These are phyloP conservation scores for Lentithecium fluviatile DNA, from an alignment of 495 filamentous ascomycete species.

Conservation along the genomic window DNA sequence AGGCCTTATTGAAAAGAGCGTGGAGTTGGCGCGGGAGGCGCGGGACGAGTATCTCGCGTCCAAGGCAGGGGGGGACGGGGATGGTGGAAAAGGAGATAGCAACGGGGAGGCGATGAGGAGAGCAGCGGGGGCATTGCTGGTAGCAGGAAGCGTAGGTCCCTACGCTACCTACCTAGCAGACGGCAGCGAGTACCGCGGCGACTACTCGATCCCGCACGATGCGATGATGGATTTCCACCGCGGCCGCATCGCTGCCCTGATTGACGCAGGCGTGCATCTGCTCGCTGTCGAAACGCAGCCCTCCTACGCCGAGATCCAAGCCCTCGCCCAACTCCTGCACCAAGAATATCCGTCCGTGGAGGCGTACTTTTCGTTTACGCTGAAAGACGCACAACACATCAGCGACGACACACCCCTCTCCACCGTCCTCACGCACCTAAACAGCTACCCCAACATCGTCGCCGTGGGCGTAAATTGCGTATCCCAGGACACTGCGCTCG, in stretches of 20 bases:
- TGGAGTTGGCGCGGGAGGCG: constrained; percentile 36
- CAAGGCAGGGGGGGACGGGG: too few species aligned
- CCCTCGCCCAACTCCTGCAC: constrained; percentile 28
- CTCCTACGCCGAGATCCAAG: constrained; percentile 31
- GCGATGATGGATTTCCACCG: constrained; percentile 39
- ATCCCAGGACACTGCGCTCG: constrained; percentile 10
- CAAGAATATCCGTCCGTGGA: constrained; percentile 32
- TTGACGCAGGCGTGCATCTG: constrained; percentile 39
- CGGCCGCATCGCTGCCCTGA: constrained; percentile 33
- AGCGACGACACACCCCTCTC: constrained; percentile 36
- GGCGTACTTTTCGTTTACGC: constrained; percentile 38
- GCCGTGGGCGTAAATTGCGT: constrained; percentile 43
- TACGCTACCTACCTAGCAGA: constrained; percentile 43
- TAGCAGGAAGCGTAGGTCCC: constrained; percentile 42
- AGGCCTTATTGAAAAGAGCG: constrained; percentile 37
- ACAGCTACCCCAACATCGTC: constrained; percentile 26
- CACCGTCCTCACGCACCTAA: constrained; percentile 3
- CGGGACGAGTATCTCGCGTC: constrained; percentile 19
- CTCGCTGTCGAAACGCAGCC: constrained; percentile 43
- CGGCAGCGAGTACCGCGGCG: constrained; percentile 41
- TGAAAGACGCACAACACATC: constrained; percentile 27
- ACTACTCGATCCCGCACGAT: constrained; percentile 25
- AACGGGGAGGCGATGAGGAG: not conserved
- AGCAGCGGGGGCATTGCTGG: constrained; percentile 18
- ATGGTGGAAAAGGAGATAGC: too few species aligned